These are phyloP conservation scores for Annulohypoxylon nitens DNA, from an alignment of 495 filamentous ascomycete genomes.

Conservation along the genomic window DNA sequence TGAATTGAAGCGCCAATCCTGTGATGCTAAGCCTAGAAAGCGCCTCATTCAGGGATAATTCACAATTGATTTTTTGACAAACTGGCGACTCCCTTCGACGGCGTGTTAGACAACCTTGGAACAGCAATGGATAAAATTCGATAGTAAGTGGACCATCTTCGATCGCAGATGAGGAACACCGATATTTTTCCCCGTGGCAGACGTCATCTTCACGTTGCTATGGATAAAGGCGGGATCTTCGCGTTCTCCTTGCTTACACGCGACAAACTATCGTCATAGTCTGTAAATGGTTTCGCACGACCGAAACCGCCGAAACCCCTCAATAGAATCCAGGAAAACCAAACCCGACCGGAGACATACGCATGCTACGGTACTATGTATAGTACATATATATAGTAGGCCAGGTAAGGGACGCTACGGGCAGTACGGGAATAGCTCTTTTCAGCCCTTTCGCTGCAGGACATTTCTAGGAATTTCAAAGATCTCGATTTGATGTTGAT, in stretches of 20 bases:
- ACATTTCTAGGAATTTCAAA: slow-evolving; percentile 19
- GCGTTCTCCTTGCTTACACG: slow-evolving; percentile 22
- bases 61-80: slow-evolving; percentile 7
- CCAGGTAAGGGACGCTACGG: neutral
- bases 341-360: slow-evolving; percentile 29
- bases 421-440: slow-evolving; percentile 6
- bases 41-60: slow-evolving; percentile 22
- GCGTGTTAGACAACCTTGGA: slow-evolving; percentile 17
- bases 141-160: slow-evolving; percentile 44
- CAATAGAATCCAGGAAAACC: neutral
- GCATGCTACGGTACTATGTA: slow-evolving; percentile 6
- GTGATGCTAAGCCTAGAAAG: neutral
- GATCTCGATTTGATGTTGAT: slow-evolving; percentile 43
- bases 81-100: slow-evolving; percentile 32
- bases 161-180: slow-evolving; percentile 34
- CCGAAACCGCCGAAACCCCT: slow-evolving; percentile 9
- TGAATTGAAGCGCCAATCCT: slow-evolving; percentile 18
- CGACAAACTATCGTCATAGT: slow-evolving; percentile 40
- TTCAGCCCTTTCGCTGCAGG: slow-evolving; percentile 22
- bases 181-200: slow-evolving; percentile 23
- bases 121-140: slow-evolving; percentile 29
- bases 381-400: slow-evolving; percentile 1
- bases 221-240: slow-evolving; percentile 36
- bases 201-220: slow-evolving; percentile 43
- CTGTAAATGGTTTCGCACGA: slow-evolving; percentile 38